Percentiles rank a stretch among this genome's conserved stretches.
These are phyloP conservation scores for Erigeron canadensis DNA, from an alignment of 129 eudicot genomes.

Conservation along the genomic window DNA sequence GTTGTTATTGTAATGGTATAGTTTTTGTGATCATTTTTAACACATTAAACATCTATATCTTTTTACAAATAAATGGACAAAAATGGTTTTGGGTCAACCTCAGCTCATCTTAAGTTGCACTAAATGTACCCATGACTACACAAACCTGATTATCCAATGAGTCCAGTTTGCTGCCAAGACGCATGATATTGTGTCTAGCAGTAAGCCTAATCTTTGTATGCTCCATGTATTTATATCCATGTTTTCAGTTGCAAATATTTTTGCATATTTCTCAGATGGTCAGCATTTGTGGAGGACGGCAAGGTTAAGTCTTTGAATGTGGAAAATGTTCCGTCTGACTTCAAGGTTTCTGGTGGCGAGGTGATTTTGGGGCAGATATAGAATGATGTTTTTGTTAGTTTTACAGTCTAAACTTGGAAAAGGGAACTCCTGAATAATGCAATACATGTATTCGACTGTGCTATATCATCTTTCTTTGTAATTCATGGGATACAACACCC, in stretches of 20 bases:
- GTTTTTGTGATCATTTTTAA: background rate
- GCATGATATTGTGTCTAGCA: background rate
- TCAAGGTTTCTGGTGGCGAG: slow-evolving; percentile 92
- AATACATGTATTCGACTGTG: background rate
- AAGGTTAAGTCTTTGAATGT: slow-evolving; percentile 81
- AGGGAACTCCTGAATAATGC: slow-evolving; percentile 17
- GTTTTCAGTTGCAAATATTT: background rate
- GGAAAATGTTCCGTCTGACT: slow-evolving; percentile 87
- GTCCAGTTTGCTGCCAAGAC: background rate
- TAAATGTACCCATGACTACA: background rate
- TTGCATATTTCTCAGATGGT: slow-evolving; percentile 60
- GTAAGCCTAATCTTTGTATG: background rate
- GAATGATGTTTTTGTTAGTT: background rate
- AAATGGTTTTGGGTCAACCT: slow-evolving; percentile 5
- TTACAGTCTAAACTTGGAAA: background rate
- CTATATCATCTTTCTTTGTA: slow-evolving; percentile 17
- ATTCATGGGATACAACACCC: background rate
- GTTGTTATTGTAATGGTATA: background rate
- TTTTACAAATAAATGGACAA: background rate
- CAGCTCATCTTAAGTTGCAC: background rate
- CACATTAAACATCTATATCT: background rate
- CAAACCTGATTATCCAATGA: background rate
- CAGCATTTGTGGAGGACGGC: slow-evolving; percentile 93
- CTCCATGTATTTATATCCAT: background rate
- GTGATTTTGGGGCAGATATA: slow-evolving; percentile 72